Evolutionary conservation across 352 stramenopile species (phyloP).

Genomic region (Phytophthora foliorum): DNA sequence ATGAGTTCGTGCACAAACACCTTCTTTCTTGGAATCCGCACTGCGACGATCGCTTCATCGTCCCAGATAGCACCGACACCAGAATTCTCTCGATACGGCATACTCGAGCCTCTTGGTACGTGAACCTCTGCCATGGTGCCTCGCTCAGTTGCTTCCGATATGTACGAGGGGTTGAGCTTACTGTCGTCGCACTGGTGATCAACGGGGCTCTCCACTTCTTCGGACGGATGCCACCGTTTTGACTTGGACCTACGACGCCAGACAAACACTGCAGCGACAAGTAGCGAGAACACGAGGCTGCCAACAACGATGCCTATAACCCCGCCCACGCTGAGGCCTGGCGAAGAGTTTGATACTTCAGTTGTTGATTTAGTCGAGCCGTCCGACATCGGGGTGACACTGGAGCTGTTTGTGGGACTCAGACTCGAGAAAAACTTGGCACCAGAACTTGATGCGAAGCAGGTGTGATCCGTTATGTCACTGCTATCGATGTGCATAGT

Average conservation of each 20-base stretch:
- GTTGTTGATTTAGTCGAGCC: neutral
- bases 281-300: slow-evolving; percentile 2
- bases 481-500: neutral
- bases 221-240: slow-evolving; percentile 2
- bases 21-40: slow-evolving; percentile 42
- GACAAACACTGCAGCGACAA: slow-evolving; percentile 12
- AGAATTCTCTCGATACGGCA: slow-evolving; percentile 7
- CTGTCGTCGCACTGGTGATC: slow-evolving; percentile 18
- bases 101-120: slow-evolving; percentile 6
- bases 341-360: slow-evolving; percentile 8
- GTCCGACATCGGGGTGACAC: neutral
- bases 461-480: slow-evolving; percentile 7
- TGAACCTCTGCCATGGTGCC: slow-evolving; percentile 17
- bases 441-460: neutral
- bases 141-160: slow-evolving; percentile 11
- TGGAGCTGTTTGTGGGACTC: neutral
- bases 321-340: slow-evolving; percentile 7
- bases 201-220: slow-evolving; percentile 3
- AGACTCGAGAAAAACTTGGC: slow-evolving; percentile 19
- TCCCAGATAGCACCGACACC: slow-evolving; percentile 25
- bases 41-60: slow-evolving; percentile 35
- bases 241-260: slow-evolving; percentile 10
- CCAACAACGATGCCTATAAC: slow-evolving; percentile 15
- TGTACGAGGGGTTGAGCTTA: slow-evolving; percentile 17
- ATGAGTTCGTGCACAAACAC: slow-evolving; percentile 39